A percentile compares a stretch with the other conserved stretches of the same genome.
Evolutionary conservation across 805 yeast species (phyloP).

Genomic region (Yamadazyma olivae): DNA sequence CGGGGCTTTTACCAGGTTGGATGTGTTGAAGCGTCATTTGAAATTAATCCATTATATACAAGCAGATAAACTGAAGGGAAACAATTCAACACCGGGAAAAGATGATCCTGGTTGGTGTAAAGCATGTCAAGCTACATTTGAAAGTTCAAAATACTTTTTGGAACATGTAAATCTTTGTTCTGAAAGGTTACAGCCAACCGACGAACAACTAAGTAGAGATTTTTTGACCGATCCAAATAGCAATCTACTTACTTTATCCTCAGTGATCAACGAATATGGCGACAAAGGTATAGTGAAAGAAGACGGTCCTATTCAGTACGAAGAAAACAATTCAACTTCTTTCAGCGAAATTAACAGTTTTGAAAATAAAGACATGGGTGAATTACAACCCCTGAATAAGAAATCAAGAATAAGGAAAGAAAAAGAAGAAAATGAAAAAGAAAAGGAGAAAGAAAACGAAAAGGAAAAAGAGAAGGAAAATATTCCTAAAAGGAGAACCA

Average conservation of each 20-base stretch:
- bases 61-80: conserved; percentile 30
- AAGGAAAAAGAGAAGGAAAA: conserved; percentile 2
- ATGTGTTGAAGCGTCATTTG: conserved; percentile 71
- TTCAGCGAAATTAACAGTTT: no score
- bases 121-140: conserved; percentile 57
- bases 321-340: no score
- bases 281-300: no score
- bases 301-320: no score
- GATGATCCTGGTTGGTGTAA: conserved; percentile 69
- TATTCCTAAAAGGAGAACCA: conserved; percentile 1
- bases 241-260: conserved; percentile 13
- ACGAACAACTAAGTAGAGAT: background rate
- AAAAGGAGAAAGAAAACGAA: background rate
- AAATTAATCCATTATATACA: conserved; percentile 65
- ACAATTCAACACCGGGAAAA: conserved; percentile 18
- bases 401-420: no score
- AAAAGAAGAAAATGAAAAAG: background rate
- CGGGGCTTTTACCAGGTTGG: conserved; percentile 71
- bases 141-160: conserved; percentile 52
- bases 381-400: no score
- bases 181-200: conserved; percentile 11
- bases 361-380: no score
- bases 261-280: conserved; percentile 12
- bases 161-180: conserved; percentile 69
- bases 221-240: conserved; percentile 9